phyloP scores from a whole-genome alignment of 306 rosid genomes.

The Ammopiptanthus mongolicus region DNA sequence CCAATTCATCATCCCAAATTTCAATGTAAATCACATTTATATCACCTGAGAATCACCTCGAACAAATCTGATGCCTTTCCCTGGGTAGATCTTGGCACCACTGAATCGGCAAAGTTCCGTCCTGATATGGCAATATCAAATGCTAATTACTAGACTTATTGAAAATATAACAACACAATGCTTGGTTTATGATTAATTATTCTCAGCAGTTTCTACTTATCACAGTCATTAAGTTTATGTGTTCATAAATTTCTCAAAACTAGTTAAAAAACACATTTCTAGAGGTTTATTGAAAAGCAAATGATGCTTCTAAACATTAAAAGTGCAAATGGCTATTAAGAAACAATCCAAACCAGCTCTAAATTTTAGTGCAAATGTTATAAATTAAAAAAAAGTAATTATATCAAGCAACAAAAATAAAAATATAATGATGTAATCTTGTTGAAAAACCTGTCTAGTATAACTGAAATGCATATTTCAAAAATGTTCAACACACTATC shows the following conservation, averaged over 20 bases:
- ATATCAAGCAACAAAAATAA: neutral
- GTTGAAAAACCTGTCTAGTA: no score
- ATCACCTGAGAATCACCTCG: no score
- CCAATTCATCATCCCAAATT: neutral
- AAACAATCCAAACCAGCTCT: neutral
- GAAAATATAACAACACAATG: neutral
- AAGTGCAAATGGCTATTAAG: neutral
- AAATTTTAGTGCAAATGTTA: no score
- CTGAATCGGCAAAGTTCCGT: no score
- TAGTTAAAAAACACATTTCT: neutral
- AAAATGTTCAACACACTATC: no score
- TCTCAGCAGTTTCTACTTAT: neutral
- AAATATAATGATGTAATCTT: neutral
- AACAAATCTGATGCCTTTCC: no score
- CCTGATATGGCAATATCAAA: no score
- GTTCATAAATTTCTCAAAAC: neutral
- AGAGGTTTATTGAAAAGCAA: neutral
- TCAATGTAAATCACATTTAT: neutral
- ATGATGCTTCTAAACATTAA: neutral
- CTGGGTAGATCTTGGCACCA: no score
- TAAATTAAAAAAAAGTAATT: neutral
- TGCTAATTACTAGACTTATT: no score
- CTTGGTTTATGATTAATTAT: neutral
- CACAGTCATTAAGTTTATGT: neutral
- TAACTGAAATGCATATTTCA: no score